Evolutionary conservation across 768 basidiomycete species (phyloP), one percentile per base, ranked within the genome.

Genomic region (Multifurca ochricompacta): DNA sequence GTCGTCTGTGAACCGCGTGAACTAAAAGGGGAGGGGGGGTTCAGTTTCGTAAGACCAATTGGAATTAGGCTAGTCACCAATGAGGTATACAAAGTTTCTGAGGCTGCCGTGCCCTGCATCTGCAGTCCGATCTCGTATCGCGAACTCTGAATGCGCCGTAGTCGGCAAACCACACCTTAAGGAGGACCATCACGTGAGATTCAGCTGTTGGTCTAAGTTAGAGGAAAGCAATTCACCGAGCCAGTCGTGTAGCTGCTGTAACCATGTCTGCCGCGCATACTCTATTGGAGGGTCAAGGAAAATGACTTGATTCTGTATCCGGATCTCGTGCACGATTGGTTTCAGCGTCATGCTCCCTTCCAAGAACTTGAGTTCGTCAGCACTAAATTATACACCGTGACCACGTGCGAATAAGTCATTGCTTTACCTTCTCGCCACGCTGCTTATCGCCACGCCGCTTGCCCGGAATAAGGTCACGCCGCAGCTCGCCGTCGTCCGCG

Each of bases 301-400:
- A 69, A 99, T 97, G 59, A 97, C 91, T 67, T 99, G 96, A 66
- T 99, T 96, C 66, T 94, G 89, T 78, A 98, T 97, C 70, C 94
- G 81, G 59, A 98, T 89, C 68, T 98, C 95, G 68, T 98, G 94
- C 6, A 95, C 77, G 53, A 96, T 85, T 0, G 92, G 89, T 62
- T 88, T 85, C 60, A 97, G 68, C 2, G 77, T 75, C 78, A 94
- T 82, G 56, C 78, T 77, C 13, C 79, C 79, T 63, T 91, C 89
- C 63, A 84, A 62, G 66, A 80, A 77, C 88, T 91, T 60, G 9
- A 10, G 11, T 4, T 5, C 19, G 30, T 14, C 11, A 45, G 25
- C 14, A 9, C 23, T 32, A 37, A 36, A 47, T 7, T 8, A 25
- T 18, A 10, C 13, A 9, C 14, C 6, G 6, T n/a, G 14, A 27